Evolutionary conservation across 306 rosid genomes (phyloP).

Genomic region (Castanea crenata): DNA sequence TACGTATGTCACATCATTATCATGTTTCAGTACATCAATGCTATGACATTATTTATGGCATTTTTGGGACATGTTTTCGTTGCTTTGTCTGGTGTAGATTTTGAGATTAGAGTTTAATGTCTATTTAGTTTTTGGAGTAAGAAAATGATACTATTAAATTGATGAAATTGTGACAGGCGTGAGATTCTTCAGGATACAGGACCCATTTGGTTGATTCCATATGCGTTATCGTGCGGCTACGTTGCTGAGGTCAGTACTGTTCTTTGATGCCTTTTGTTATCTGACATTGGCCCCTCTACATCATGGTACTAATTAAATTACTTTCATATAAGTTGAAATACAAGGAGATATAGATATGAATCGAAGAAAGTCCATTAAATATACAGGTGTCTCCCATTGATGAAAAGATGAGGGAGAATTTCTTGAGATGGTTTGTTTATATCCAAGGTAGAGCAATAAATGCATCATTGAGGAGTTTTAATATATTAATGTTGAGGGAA

Average conservation of each 20-base stretch:
- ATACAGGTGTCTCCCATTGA: no score
- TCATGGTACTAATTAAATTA: not conserved
- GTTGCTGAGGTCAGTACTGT: slow-evolving; percentile 58
- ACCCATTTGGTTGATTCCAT: slow-evolving; percentile 58
- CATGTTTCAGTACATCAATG: slow-evolving; percentile 29
- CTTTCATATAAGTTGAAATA: not conserved
- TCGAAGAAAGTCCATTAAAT: no score
- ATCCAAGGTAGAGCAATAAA: no score
- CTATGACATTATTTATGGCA: slow-evolving; percentile 12
- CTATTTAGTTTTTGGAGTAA: slow-evolving; percentile 15
- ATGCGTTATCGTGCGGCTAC: slow-evolving; percentile 92
- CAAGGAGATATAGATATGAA: no score
- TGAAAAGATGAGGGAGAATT: no score
- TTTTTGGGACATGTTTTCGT: slow-evolving; percentile 16
- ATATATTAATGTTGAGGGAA: no score
- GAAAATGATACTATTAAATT: slow-evolving; percentile 21
- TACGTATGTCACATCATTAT: slow-evolving; percentile 64
- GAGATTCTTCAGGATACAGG: slow-evolving; percentile 84
- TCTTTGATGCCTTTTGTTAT: not conserved
- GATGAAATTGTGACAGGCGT: slow-evolving; percentile 51
- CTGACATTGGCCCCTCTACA: not conserved
- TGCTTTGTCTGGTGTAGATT: slow-evolving; percentile 10
- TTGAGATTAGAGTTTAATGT: slow-evolving; percentile 12
- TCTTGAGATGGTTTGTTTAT: no score
- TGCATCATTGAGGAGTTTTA: no score